A percentile compares a stretch with the other conserved stretches of the same genome.
These are phyloP conservation scores for Aristolochia contorta DNA, from an alignment of 164 flowering plant genomes.

Conservation along the genomic window DNA sequence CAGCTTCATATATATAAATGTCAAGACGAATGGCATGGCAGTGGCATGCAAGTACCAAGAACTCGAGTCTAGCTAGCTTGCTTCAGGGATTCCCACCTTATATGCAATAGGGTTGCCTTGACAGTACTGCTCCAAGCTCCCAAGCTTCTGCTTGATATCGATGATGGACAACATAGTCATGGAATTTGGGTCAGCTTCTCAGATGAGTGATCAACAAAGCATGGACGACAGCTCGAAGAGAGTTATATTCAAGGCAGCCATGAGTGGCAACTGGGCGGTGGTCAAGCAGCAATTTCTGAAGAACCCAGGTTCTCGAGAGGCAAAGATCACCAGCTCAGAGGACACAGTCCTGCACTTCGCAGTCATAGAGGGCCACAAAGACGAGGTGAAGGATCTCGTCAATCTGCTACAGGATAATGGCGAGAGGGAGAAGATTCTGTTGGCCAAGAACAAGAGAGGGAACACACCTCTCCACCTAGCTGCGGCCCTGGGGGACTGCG, in stretches of 20 bases:
- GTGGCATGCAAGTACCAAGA: no score
- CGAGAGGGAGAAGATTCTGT: neutral
- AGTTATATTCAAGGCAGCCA: neutral
- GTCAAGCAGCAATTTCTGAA: neutral
- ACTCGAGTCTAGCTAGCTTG: no score
- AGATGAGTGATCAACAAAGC: no score
- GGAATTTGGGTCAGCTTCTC: no score
- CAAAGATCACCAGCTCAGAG: neutral
- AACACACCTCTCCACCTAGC: conserved; percentile 19
- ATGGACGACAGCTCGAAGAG: no score
- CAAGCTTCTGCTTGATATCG: no score
- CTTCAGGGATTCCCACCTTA: no score
- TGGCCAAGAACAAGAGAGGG: conserved; percentile 8
- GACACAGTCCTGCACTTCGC: conserved; percentile 2
- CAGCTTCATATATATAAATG: no score
- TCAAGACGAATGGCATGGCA: no score
- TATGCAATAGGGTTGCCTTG: no score
- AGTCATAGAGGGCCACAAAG: neutral
- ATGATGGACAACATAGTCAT: no score
- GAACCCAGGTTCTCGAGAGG: neutral
- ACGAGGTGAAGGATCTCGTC: neutral
- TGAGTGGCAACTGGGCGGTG: neutral
- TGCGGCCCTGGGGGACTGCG: conserved; percentile 9
- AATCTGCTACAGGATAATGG: neutral
- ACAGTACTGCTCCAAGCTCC: no score